Base-by-base conservation (phyloP, 2,329 filamentous ascomycete genomes). In the Trichoderma koningii region DNA sequence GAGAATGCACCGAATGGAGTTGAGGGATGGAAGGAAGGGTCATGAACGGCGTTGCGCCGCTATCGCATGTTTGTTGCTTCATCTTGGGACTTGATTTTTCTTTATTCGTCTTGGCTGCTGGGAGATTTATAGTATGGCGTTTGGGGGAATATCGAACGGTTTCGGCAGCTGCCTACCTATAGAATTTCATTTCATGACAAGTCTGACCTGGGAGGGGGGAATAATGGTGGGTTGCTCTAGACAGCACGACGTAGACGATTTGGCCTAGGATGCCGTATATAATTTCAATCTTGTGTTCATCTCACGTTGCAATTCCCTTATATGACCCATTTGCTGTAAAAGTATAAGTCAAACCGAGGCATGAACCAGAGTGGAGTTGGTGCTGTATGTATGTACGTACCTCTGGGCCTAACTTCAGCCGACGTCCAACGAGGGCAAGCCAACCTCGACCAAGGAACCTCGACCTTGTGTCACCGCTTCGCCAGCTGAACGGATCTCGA, bases 141-240 rank as follows among this genome's bases (percentile, higher is more conserved):
- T 62, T n/a, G 26, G 59, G 44, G 23, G 23, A 21, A 23, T 48
- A 17, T 5, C 17, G 28, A 19, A 48, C 12, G 28, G 44, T 38
- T 45, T 15, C 44, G 28, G 28, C 38, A 26, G 47, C 26, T 60
- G 56, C 41, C 19, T 10, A 50, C 41, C 15, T 38, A 50, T 45
- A 53, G 50, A 62, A 53, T 23, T 51, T 4, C 10, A n/a, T 55
- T 19, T 38, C 12, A 34, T n/a, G 23, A 60, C 45, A 28, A 26
- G 17, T 28, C 26, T 30, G 38, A 26, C n/a, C 56, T 50, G 34
- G 26, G 60, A 4, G 45, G 21, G 34, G 34, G 34, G 12, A 10
- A 19, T 21, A 60, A 26, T 34, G 53, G 42, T 44, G 48, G 30
- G 30, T 21, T 50, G 51, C n/a, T 45, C n/a, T 62, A 62, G 59